phyloP scores from a whole-genome alignment of 2,329 filamentous ascomycete species.

The Orbilia quercus region DNA sequence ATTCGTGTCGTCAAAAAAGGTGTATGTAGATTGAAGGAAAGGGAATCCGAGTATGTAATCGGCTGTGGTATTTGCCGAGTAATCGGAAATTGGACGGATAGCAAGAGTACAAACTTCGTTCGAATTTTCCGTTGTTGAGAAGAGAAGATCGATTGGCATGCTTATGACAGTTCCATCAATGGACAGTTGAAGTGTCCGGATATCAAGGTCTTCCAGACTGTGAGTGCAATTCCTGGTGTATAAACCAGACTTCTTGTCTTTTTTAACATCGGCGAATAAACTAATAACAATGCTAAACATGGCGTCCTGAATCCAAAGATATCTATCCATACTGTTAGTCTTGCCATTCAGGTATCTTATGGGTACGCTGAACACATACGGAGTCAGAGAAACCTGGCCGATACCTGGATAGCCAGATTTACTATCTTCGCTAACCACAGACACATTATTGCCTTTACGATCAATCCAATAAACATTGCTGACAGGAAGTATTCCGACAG shows the following conservation, averaged over 20 bases:
- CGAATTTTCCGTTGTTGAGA: not conserved
- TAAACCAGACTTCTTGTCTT: constrained; percentile 6
- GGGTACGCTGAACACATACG: constrained; percentile 25
- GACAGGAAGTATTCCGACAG: constrained; percentile 23
- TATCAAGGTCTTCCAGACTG: not conserved
- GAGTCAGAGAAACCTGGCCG: constrained; percentile 26
- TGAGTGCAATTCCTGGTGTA: constrained; percentile 26
- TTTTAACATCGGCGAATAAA: constrained; percentile 27
- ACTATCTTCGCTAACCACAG: constrained; percentile 17
- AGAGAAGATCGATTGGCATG: constrained; percentile 16
- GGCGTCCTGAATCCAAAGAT: constrained; percentile 43
- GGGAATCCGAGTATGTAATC: constrained; percentile 52
- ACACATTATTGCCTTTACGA: constrained; percentile 25
- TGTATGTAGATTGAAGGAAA: constrained; percentile 42
- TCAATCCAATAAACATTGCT: constrained; percentile 49
- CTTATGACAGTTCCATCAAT: constrained; percentile 40
- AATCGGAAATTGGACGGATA: constrained; percentile 35
- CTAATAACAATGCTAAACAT: constrained; percentile 43
- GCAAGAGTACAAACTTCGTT: constrained; percentile 23
- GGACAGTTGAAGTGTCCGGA: constrained; percentile 37
- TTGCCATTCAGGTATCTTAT: not conserved
- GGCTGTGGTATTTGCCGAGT: constrained; percentile 8
- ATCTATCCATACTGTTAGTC: constrained; percentile 19
- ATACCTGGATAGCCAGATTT: constrained; percentile 24
- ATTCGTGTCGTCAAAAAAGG: constrained; percentile 45